Evolutionary conservation across 305 asterid species (phyloP).

Genomic region (Euphrasia arctica): DNA sequence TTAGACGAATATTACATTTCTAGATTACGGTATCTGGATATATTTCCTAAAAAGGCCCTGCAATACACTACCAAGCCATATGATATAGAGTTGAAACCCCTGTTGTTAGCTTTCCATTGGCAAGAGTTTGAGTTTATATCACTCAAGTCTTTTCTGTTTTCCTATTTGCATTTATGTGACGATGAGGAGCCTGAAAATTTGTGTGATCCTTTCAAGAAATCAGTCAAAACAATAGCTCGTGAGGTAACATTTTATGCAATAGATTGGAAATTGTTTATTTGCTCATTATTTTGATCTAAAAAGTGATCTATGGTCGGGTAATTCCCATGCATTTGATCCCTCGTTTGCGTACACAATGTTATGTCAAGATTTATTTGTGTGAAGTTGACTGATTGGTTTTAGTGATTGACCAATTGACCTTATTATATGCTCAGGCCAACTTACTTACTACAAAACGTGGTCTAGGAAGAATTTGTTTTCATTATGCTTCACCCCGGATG

Average conservation of each 20-base stretch:
- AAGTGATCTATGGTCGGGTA: not conserved
- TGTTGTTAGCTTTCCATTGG: slow-evolving; percentile 89
- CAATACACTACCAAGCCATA: slow-evolving; percentile 56
- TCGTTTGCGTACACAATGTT: slow-evolving; percentile 6
- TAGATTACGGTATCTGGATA: slow-evolving; percentile 33
- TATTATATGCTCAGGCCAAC: slow-evolving; percentile 45
- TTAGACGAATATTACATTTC: slow-evolving; percentile 49
- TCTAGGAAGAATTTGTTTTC: slow-evolving; percentile 82
- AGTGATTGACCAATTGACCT: slow-evolving; percentile 14
- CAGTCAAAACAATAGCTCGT: slow-evolving; percentile 77
- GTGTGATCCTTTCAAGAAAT: slow-evolving; percentile 51
- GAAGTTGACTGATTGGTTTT: slow-evolving; percentile 2
- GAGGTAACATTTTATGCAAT: slow-evolving; percentile 45
- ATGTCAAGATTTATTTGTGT: slow-evolving; percentile 4
- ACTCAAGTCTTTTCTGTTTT: slow-evolving; percentile 68
- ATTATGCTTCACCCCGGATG: slow-evolving; percentile 74
- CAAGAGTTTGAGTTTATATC: slow-evolving; percentile 66
- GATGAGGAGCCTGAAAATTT: slow-evolving; percentile 53
- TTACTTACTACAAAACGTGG: slow-evolving; percentile 78
- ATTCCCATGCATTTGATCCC: slow-evolving; percentile 4
- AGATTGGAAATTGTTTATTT: not conserved
- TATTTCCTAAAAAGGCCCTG: slow-evolving; percentile 39
- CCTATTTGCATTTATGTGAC: slow-evolving; percentile 64
- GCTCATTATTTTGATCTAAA: not conserved
- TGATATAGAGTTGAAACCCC: slow-evolving; percentile 62